Percentiles rank a stretch among this genome's conserved stretches.
Conservation (phyloP, 495 filamentous ascomycete genomes). For the Amorphotheca resinae region DNA sequence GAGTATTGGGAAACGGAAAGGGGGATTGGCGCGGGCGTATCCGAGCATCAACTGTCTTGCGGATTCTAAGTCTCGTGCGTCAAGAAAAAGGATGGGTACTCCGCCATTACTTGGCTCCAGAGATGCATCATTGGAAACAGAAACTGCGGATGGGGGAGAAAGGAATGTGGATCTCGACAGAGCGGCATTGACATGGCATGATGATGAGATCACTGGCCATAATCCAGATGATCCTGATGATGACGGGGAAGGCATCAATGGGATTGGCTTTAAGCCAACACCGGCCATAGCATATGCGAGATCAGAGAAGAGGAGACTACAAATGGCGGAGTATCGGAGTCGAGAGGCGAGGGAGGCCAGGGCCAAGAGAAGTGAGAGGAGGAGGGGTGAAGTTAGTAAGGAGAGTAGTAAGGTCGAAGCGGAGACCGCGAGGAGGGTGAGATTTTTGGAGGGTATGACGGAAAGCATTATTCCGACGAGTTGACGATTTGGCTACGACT, state of each 20-base stretch:
- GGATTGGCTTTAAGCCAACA: conserved; percentile 84
- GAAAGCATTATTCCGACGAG: conserved; percentile 5
- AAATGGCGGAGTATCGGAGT: conserved; percentile 72
- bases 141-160: conserved; percentile 2
- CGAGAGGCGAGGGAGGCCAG: conserved; percentile 77
- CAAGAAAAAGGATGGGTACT: conserved; percentile 28
- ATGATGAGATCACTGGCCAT: conserved; percentile 75
- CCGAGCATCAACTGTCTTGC: conserved; percentile 27
- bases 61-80: conserved; percentile 28
- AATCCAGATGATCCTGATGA: conserved; percentile 60
- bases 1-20: conserved; percentile 9
- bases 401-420: conserved; percentile 7
- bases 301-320: conserved; percentile 60
- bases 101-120: conserved; percentile 23
- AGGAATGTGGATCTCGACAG: conserved; percentile 37
- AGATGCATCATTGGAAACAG: conserved; percentile 3
- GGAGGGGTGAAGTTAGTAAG: conserved; percentile 25
- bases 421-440: conserved; percentile 12
- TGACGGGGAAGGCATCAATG: conserved; percentile 74
- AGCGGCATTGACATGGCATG: conserved; percentile 63
- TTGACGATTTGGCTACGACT: background rate
- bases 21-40: conserved; percentile 22
- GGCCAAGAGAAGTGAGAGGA: conserved; percentile 53
- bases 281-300: conserved; percentile 68
- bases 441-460: conserved; percentile 19